Percentiles rank a stretch among this genome's conserved stretches.
phyloP scores from a whole-genome alignment of 495 filamentous ascomycete species.

The Evernia prunastri region DNA sequence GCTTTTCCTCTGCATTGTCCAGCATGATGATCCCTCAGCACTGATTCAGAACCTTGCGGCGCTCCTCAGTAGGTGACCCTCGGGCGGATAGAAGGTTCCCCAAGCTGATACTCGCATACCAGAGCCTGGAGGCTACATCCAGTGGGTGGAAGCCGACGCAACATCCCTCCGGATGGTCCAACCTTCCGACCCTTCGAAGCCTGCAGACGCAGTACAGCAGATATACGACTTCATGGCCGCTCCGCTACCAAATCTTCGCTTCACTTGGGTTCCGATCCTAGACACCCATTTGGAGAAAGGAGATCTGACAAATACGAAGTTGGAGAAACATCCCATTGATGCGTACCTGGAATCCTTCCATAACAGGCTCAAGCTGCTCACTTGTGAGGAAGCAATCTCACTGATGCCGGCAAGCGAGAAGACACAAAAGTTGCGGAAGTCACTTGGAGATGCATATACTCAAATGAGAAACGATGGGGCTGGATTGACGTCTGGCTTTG shows the following conservation, averaged over 20 bases:
- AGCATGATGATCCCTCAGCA: conserved; percentile 23
- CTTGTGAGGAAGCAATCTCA: background rate
- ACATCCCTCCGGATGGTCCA: background rate
- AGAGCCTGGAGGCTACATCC: conserved; percentile 36
- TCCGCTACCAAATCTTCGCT: background rate
- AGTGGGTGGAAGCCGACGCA: conserved; percentile 35
- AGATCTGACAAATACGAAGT: background rate
- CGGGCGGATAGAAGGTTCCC: background rate
- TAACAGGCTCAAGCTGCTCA: background rate
- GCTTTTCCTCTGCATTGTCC: conserved; percentile 28
- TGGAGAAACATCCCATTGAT: background rate
- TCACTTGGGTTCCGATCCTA: background rate
- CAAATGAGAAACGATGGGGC: background rate
- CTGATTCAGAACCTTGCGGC: conserved; percentile 27
- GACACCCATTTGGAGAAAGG: background rate
- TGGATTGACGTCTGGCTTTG: conserved; percentile 1
- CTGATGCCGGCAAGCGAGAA: background rate
- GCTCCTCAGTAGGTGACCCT: conserved; percentile 30
- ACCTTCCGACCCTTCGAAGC: background rate
- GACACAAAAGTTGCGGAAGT: background rate
- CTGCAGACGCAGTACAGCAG: background rate
- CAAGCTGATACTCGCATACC: background rate
- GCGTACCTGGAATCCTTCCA: background rate
- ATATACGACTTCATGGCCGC: background rate
- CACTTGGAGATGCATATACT: background rate